Evolutionary conservation across 78 protist genomes (phyloP).

Genomic region (Dictyostelium firmibasis): DNA sequence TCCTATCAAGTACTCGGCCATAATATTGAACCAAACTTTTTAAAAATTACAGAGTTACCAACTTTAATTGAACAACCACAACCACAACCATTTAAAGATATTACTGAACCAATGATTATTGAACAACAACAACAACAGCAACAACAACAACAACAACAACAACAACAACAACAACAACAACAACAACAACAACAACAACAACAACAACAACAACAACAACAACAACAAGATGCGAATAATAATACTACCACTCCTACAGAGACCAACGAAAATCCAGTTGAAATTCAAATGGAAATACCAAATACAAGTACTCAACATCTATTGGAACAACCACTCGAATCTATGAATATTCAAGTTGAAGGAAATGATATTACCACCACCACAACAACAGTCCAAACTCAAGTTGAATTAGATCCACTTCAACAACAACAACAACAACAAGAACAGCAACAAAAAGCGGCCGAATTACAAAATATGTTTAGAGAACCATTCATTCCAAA

Average conservation of each 20-base stretch:
- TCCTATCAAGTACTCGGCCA: conserved; percentile 7
- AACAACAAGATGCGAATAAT: neutral
- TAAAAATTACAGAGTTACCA: neutral
- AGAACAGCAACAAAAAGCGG: neutral
- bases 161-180: neutral
- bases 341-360: neutral
- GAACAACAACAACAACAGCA: neutral
- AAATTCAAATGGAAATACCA: neutral
- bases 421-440: neutral
- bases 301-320: neutral
- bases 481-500: conserved; percentile 3
- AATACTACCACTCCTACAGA: neutral
- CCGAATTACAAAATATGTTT: neutral
- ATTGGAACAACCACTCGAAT: neutral
- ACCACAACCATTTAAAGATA: neutral
- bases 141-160: neutral
- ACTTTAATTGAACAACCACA: neutral
- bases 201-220: neutral
- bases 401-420: neutral
- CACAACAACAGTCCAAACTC: neutral
- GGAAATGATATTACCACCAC: too few species aligned
- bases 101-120: conserved; percentile 1
- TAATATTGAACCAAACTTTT: neutral
- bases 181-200: neutral
- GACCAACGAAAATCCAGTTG: neutral